Base-by-base conservation (phyloP, 345 rosid genomes). In the Noccaea caerulescens region DNA sequence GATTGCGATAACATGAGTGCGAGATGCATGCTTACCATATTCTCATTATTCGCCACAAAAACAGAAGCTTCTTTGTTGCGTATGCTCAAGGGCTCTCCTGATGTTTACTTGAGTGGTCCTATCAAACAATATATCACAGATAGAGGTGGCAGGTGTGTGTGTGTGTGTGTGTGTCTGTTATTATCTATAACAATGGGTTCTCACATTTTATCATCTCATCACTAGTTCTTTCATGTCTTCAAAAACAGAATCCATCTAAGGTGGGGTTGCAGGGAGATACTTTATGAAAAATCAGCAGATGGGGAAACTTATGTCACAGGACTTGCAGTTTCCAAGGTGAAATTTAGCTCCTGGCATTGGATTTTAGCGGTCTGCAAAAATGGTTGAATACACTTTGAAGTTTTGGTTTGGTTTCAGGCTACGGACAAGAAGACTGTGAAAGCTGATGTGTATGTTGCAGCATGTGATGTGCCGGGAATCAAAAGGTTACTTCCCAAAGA, bases 1-100 rank as follows among this genome's bases (percentile, higher is more conserved):
- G 99, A 94, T 77, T 94, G 99, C 50, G 97, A 94, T 80, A 94
- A 89, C 82, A 94, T 94, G 82, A 94, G 99, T 70, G 99, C 99
- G 14, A 87, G 99, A 39, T 94, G 99, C 77, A 94, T 94, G 99
- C 96, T 94, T 52, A 94, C 99, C 8, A 94, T 94, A 82, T 94
- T 94, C 83, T 87, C 99, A 4, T 77, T 94, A 80, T 94, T 94
- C 78, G 99, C 99, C 58, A 91, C 99, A 23, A 94, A 94, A 77
- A 94, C 97, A n/a, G 96, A 94, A 81, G 99, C 99, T 74, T 94
- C 99, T 63, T 70, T 94, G 70, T 80, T 94, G 79, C 97, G 97
- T 23, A 91, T 94, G 99, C 97, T 94, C 52, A 94, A 94, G 83
- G 99, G 99, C 71, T 94, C 99, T 6, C 99, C 99, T 1, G 96